phyloP scores from a whole-genome alignment of 352 stramenopile genomes.

The Globisporangium carolinianum region DNA sequence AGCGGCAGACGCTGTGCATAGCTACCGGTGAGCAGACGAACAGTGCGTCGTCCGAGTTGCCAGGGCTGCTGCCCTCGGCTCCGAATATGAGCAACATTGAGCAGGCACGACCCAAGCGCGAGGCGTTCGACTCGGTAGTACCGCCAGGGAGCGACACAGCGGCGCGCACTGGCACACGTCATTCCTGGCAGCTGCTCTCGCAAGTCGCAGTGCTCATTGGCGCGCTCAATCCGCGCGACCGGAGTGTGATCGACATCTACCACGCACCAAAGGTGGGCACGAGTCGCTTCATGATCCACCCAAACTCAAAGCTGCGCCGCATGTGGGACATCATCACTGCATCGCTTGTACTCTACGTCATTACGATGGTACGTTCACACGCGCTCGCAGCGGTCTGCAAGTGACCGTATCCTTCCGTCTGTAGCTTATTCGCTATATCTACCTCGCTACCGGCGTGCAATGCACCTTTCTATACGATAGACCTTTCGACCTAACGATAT shows the following conservation, averaged over 20 bases:
- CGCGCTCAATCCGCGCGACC: constrained; percentile 23
- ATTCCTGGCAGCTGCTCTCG: constrained; percentile 20
- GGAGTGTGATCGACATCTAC: constrained; percentile 71
- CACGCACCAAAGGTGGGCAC: constrained; percentile 51
- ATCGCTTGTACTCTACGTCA: constrained; percentile 70
- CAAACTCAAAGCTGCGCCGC: constrained; percentile 67
- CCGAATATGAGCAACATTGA: constrained; percentile 11
- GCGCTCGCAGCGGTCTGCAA: background rate
- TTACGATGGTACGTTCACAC: constrained; percentile 33
- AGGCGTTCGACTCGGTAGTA: constrained; percentile 6
- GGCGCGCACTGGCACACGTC: background rate
- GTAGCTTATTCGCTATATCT: no score
- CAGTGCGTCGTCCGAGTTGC: background rate
- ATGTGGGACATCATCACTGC: constrained; percentile 72
- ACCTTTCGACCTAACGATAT: background rate
- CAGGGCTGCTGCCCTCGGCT: background rate
- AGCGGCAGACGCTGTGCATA: background rate
- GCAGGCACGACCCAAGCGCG: background rate
- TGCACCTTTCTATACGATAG: no score
- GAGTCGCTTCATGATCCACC: constrained; percentile 69
- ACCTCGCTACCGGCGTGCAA: no score
- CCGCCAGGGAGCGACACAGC: background rate
- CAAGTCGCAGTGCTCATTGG: constrained; percentile 20
- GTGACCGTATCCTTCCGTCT: no score
- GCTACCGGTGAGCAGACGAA: background rate